Conservation (phyloP, 2,329 filamentous ascomycete species). For the Exophiala sp. region DNA sequence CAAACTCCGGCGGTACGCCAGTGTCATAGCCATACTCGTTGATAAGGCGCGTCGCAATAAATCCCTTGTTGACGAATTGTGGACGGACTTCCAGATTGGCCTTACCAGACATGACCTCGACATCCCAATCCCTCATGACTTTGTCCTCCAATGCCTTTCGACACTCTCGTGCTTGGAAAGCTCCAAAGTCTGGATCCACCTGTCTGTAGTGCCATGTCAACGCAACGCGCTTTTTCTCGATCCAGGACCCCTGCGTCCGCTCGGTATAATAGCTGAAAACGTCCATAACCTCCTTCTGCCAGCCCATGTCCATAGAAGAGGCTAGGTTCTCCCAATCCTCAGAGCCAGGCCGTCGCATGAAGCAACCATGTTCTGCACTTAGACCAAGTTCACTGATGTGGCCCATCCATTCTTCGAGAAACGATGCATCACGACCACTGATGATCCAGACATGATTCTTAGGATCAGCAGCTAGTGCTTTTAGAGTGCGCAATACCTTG, state of each 20-base stretch:
- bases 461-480: slow-evolving; percentile 72
- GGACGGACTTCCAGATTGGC: slow-evolving; percentile 96
- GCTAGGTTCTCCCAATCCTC: slow-evolving; percentile 86
- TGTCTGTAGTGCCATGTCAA: slow-evolving; percentile 96
- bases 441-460: slow-evolving; percentile 97
- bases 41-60: slow-evolving; percentile 83
- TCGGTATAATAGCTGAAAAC: slow-evolving; percentile 88
- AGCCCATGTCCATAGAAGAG: slow-evolving; percentile 82
- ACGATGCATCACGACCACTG: slow-evolving; percentile 87
- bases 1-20: slow-evolving; percentile 69
- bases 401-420: slow-evolving; percentile 87
- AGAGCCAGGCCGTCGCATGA: slow-evolving; percentile 75
- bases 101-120: slow-evolving; percentile 96
- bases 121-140: slow-evolving; percentile 75
- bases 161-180: slow-evolving; percentile 75
- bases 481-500: slow-evolving; percentile 74
- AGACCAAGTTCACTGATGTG: slow-evolving; percentile 86
- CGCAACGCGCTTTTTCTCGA: slow-evolving; percentile 90
- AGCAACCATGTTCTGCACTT: slow-evolving; percentile 94
- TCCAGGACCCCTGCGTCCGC: slow-evolving; percentile 80
- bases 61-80: slow-evolving; percentile 95
- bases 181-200: slow-evolving; percentile 79
- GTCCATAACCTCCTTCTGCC: slow-evolving; percentile 80
- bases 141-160: slow-evolving; percentile 75
- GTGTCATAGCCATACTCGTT: slow-evolving; percentile 60